Conservation (phyloP, 2,329 filamentous ascomycete genomes). For the Penicillium brevicompactum region DNA sequence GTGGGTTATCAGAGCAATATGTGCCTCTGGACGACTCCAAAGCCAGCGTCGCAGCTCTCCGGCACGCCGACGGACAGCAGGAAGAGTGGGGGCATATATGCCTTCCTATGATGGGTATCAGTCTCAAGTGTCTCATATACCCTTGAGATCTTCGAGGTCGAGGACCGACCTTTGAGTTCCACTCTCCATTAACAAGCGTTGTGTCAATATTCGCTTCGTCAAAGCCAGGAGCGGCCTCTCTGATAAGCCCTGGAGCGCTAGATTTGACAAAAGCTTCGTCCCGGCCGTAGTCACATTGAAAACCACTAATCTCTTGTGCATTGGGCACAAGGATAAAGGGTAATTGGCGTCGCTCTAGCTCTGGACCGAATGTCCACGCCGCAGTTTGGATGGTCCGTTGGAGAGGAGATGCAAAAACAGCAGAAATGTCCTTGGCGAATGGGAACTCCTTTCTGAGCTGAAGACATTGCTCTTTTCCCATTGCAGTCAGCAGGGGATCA, state of each 20-base stretch:
- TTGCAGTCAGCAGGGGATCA: conserved; percentile 8
- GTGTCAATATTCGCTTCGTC: conserved; percentile 1
- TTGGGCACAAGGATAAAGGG: conserved; percentile 9
- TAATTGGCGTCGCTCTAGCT: conserved; percentile 7
- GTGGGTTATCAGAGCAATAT: conserved; percentile 12
- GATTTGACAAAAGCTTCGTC: conserved; percentile 2
- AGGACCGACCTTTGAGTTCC: conserved; percentile 14
- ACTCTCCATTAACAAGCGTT: conserved; percentile 3
- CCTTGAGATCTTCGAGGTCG: not conserved
- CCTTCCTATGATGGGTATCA: conserved; percentile 1
- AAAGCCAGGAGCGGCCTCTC: conserved; percentile 1
- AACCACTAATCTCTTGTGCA: conserved; percentile 14
- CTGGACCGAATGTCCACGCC: conserved; percentile 7
- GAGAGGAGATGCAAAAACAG: conserved; percentile 13
- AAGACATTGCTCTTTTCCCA: conserved; percentile 9
- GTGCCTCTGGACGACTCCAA: conserved; percentile 8
- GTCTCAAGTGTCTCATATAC: not conserved
- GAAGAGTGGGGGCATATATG: conserved; percentile 6
- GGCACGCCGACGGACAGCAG: conserved; percentile 6
- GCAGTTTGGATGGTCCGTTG: conserved; percentile 16
- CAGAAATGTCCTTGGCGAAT: not conserved
- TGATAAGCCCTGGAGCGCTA: conserved; percentile 1
- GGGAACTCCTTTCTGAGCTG: conserved; percentile 5
- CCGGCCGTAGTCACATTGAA: conserved; percentile 7
- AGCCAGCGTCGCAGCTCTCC: conserved; percentile 10